Percentiles rank a stretch among this genome's conserved stretches.
These are phyloP conservation scores for Malus orientalis DNA, from an alignment of 306 rosid species.

Conservation along the genomic window DNA sequence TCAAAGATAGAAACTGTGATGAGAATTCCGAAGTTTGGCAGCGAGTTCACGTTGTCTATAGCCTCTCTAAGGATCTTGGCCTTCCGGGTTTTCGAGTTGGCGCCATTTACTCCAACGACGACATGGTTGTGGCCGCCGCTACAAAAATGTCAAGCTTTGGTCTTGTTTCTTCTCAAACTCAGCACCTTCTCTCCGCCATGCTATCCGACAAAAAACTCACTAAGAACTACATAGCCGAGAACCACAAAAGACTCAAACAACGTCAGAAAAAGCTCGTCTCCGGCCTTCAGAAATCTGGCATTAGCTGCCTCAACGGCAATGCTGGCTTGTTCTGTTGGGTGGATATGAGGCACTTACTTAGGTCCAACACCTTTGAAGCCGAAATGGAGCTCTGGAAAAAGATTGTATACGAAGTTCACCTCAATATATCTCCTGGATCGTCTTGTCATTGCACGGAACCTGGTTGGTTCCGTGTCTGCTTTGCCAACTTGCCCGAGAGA, in stretches of 20 bases:
- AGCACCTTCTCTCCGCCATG: constrained; percentile 69
- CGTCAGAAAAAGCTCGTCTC: constrained; percentile 45
- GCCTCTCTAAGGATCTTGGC: constrained; percentile 87
- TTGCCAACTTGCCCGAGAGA: constrained; percentile 65
- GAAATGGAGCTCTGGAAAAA: constrained; percentile 86
- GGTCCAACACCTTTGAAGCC: constrained; percentile 54
- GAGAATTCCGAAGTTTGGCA: constrained; percentile 19
- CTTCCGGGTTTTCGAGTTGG: constrained; percentile 82
- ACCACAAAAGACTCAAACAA: constrained; percentile 49
- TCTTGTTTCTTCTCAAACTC: constrained; percentile 73
- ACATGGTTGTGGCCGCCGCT: constrained; percentile 51
- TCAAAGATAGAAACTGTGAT: constrained; percentile 33
- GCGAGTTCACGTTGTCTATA: constrained; percentile 63
- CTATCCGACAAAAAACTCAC: constrained; percentile 64
- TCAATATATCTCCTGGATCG: constrained; percentile 72
- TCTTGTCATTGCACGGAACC: constrained; percentile 83
- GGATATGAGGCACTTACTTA: constrained; percentile 61
- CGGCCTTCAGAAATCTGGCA: constrained; percentile 49
- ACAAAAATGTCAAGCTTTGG: constrained; percentile 93
- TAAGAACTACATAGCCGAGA: constrained; percentile 46
- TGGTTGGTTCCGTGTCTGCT: constrained; percentile 82
- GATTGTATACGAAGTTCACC: constrained; percentile 49
- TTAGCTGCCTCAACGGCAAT: constrained; percentile 54
- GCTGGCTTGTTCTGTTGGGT: constrained; percentile 86
- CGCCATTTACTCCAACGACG: constrained; percentile 64